A percentile compares a stretch with the other conserved stretches of the same genome.
Evolutionary conservation across 345 rosid genomes (phyloP).

Genomic region (Rhodamnia argentea): DNA sequence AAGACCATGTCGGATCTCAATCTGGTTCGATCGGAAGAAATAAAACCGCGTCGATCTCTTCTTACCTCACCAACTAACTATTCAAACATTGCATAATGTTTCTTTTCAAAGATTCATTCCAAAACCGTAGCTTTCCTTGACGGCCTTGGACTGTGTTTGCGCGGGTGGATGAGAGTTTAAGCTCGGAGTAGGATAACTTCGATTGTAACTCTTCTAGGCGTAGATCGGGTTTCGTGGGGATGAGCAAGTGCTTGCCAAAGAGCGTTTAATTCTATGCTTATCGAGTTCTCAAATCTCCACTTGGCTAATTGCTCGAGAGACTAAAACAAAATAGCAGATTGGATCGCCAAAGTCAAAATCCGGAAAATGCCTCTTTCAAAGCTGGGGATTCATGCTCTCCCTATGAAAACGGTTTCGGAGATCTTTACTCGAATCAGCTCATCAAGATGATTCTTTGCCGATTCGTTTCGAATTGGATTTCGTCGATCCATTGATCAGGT

Average conservation of each 20-base stretch:
- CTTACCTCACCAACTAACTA: not conserved
- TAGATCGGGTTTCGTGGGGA: not conserved
- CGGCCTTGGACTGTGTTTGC: not conserved
- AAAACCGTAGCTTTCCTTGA: not conserved
- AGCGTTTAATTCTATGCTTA: too few species aligned
- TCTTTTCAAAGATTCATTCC: not conserved
- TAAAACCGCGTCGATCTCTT: not conserved
- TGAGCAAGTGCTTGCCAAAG: too few species aligned
- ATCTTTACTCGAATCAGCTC: too few species aligned
- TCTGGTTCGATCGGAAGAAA: not conserved
- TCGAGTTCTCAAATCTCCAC: too few species aligned
- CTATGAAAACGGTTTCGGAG: too few species aligned
- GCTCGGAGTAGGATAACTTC: not conserved
- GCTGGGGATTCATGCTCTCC: too few species aligned
- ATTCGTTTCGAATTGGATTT: not conserved
- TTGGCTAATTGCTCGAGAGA: too few species aligned
- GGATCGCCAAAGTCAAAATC: too few species aligned
- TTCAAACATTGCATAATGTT: not conserved
- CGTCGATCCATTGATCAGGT: accelerated
- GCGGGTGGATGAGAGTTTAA: not conserved
- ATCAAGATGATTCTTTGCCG: not conserved
- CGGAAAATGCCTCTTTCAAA: too few species aligned
- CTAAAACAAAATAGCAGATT: too few species aligned
- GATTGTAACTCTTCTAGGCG: not conserved
- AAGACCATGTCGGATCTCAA: not conserved